These are phyloP conservation scores for Chenopodium album DNA, from an alignment of 148 eudicot genomes.

Conservation along the genomic window DNA sequence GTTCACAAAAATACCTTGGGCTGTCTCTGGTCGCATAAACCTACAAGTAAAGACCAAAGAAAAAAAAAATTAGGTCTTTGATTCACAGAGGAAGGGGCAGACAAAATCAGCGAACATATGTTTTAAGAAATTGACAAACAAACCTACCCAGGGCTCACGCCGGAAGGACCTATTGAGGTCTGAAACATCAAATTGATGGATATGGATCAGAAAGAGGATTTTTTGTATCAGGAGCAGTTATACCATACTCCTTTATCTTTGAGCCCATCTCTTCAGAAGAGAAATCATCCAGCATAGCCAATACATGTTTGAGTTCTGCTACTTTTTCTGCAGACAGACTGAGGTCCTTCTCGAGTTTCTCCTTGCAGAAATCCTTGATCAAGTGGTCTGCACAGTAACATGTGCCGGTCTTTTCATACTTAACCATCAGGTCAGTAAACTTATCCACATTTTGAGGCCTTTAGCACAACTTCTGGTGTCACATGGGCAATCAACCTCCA, in stretches of 20 bases:
- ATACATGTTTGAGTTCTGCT: slow-evolving; percentile 70
- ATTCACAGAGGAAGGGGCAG: not conserved
- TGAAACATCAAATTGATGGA: slow-evolving; percentile 95
- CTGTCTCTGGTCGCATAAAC: slow-evolving; percentile 95
- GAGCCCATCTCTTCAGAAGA: slow-evolving; percentile 85
- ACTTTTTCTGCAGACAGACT: slow-evolving; percentile 56
- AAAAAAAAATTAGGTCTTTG: not conserved
- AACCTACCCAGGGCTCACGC: slow-evolving; percentile 66
- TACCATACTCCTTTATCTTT: slow-evolving; percentile 83
- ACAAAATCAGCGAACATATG: not conserved
- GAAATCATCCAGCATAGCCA: slow-evolving; percentile 77
- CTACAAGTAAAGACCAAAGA: slow-evolving; percentile 36
- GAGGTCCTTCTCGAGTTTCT: slow-evolving; percentile 79
- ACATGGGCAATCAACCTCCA: slow-evolving; percentile 98
- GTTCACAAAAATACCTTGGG: slow-evolving; percentile 95
- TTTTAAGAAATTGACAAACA: slow-evolving; percentile 5
- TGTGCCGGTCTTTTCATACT: slow-evolving; percentile 83
- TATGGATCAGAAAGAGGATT: slow-evolving; percentile 86
- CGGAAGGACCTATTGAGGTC: slow-evolving; percentile 93
- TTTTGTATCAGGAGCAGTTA: slow-evolving; percentile 86
- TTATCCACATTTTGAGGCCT: slow-evolving; percentile 94
- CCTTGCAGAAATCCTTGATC: slow-evolving; percentile 92
- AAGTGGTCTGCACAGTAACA: slow-evolving; percentile 94
- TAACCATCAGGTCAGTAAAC: slow-evolving; percentile 97
- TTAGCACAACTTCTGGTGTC: slow-evolving; percentile 91